Conservation (phyloP, 495 filamentous ascomycete species). For the Choiromyces venosus region DNA sequence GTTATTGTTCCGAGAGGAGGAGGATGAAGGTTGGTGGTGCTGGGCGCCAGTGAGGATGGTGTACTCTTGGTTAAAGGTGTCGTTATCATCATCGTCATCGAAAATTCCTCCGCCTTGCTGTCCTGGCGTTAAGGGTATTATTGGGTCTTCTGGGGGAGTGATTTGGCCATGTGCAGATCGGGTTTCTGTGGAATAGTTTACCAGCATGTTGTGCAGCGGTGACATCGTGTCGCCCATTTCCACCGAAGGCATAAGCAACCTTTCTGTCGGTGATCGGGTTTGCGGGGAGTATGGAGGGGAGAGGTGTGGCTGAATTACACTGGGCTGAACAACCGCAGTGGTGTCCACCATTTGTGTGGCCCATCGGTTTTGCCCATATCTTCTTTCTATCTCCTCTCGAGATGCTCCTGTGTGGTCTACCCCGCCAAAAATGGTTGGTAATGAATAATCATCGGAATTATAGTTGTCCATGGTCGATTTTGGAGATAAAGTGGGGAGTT, state of each 20-base stretch:
- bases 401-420: background rate
- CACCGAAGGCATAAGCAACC: background rate
- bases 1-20: background rate
- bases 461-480: background rate
- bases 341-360: background rate
- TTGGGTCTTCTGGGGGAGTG: slow-evolving; percentile 15
- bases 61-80: background rate
- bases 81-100: background rate
- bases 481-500: background rate
- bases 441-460: background rate
- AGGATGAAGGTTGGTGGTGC: background rate
- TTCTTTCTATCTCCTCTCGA: background rate
- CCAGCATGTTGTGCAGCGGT: background rate
- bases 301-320: slow-evolving; percentile 1
- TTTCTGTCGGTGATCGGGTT: background rate
- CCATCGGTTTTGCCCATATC: background rate
- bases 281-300: background rate
- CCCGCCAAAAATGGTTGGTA: background rate
- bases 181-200: background rate
- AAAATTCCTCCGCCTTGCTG: background rate
- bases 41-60: background rate
- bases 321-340: background rate
- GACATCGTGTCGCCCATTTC: background rate
- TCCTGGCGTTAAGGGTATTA: background rate
- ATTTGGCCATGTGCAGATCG: slow-evolving; percentile 20